Evolutionary conservation across 2,329 filamentous ascomycete species (phyloP), one percentile per base, ranked within the genome.

Genomic region (Ceratocystiopsis minuta): DNA sequence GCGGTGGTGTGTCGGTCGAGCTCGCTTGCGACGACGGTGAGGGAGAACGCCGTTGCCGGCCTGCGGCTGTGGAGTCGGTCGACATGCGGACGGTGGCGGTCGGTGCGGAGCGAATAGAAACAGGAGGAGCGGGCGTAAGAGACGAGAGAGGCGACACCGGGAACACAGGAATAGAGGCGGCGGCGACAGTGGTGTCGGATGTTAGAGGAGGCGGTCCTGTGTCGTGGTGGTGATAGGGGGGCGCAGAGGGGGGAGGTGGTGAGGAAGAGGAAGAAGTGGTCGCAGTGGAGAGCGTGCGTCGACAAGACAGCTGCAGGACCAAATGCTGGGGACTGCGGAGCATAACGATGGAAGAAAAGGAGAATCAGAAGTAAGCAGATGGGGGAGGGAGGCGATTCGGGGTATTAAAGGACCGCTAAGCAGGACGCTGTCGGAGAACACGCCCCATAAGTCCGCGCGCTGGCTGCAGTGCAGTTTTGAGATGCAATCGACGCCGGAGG

Each of bases 271-370:
- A 41, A 6, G 46, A 33, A 37, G 45, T 35, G 38, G 45, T 47
- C 17, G 45, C 47, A 17, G 47, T 46, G 34, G 47, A 43, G 38
- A 50, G 38, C 16, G 42, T 45, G 36, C 48, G 47, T 46, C 49
- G 37, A 50, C 47, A 40, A 28, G 47, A 47, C 39, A 49, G 47
- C 48, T 50, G 49, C 43, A 48, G 34, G 39, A 43, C 42, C 39
- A 45, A 38, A 14, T 49, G 43, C 24, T 46, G 48, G 12, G 48
- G 46, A 41, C 36, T 44, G 37, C 47, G 48, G 17, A 51, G 42
- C 49, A 51, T 51, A 17, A 41, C 47, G 41, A 40, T 16, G 13
- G 39, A 17, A n/a, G 37, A 24, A 14, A 16, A 20, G n/a, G 35
- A 16, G 16, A 13, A 17, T 15, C 37, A 28, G 36, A 18, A 31